Evolutionary conservation across 2,329 filamentous ascomycete species (phyloP).

Genomic region (Talaromyces sp.): DNA sequence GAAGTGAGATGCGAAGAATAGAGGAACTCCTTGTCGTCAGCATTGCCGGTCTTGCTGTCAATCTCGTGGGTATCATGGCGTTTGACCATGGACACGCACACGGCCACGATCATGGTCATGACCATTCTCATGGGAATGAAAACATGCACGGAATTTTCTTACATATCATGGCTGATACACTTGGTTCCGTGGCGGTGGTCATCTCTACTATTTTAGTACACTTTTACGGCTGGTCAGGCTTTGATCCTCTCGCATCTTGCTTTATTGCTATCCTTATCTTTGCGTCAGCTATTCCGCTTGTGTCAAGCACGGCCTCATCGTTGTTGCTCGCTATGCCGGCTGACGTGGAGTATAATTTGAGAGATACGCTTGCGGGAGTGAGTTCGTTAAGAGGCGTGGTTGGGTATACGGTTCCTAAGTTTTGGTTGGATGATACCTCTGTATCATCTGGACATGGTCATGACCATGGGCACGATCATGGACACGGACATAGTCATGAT

Average conservation of each 20-base stretch:
- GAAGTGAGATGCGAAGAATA: slow-evolving; percentile 75
- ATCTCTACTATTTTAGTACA: slow-evolving; percentile 84
- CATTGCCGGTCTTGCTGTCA: slow-evolving; percentile 77
- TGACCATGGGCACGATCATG: slow-evolving; percentile 16
- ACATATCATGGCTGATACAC: slow-evolving; percentile 88
- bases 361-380: slow-evolving; percentile 79
- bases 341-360: slow-evolving; percentile 78
- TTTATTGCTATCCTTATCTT: slow-evolving; percentile 92
- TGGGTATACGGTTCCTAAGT: slow-evolving; percentile 79
- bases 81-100: slow-evolving; percentile 66
- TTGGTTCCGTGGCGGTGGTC: slow-evolving; percentile 91
- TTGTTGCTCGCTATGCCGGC: slow-evolving; percentile 80
- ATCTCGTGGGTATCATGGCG: slow-evolving; percentile 83
- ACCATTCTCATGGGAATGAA: slow-evolving; percentile 67
- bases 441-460: slow-evolving; percentile 28
- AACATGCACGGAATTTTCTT: slow-evolving; percentile 98
- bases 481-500: slow-evolving; percentile 28
- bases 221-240: slow-evolving; percentile 83
- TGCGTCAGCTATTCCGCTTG: slow-evolving; percentile 81
- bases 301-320: slow-evolving; percentile 75
- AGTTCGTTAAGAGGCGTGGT: slow-evolving; percentile 76
- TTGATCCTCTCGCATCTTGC: slow-evolving; percentile 90
- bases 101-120: slow-evolving; percentile 40
- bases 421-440: slow-evolving; percentile 75
- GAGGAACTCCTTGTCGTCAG: slow-evolving; percentile 86